Conservation (phyloP, 805 yeast genomes). For the Candida oleophila region DNA sequence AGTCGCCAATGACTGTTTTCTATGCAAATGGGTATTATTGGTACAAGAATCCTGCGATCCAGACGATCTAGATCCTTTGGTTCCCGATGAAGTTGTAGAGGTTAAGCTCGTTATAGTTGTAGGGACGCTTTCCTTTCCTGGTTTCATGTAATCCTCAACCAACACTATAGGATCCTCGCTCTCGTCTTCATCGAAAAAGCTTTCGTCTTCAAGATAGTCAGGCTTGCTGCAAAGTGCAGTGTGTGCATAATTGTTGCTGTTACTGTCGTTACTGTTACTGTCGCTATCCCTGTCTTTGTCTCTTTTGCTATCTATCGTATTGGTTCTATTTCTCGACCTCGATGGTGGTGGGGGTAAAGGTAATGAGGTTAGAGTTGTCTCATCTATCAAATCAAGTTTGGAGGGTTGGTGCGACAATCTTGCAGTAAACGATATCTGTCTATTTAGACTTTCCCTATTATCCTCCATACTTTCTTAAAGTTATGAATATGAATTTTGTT, state of each 20-base stretch:
- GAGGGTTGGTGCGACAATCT: slow-evolving; percentile 34
- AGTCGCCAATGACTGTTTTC: slow-evolving; percentile 36
- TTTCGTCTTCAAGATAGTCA: slow-evolving; percentile 11
- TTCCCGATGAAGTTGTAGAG: neutral
- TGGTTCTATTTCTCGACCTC: neutral
- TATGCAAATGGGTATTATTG: slow-evolving; percentile 11
- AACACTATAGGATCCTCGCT: slow-evolving; percentile 44
- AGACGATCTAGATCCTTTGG: neutral
- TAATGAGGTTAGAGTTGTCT: slow-evolving; percentile 46
- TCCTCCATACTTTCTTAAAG: neutral
- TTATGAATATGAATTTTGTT: no score
- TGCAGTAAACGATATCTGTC: neutral
- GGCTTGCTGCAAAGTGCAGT: neutral
- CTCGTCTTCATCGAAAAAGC: slow-evolving; percentile 17
- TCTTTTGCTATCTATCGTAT: slow-evolving; percentile 1
- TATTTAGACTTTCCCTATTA: neutral
- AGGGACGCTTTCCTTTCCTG: neutral
- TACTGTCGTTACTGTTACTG: neutral
- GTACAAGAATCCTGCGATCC: neutral
- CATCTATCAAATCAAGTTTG: slow-evolving; percentile 48
- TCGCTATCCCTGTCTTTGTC: slow-evolving; percentile 2
- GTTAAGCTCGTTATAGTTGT: neutral
- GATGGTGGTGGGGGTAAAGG: slow-evolving; percentile 51
- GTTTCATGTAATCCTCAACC: slow-evolving; percentile 56
- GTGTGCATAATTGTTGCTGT: slow-evolving; percentile 6